Evolutionary conservation across 1,284 basidiomycete species (phyloP).

Genomic region (Mycosarcoma maydis): DNA sequence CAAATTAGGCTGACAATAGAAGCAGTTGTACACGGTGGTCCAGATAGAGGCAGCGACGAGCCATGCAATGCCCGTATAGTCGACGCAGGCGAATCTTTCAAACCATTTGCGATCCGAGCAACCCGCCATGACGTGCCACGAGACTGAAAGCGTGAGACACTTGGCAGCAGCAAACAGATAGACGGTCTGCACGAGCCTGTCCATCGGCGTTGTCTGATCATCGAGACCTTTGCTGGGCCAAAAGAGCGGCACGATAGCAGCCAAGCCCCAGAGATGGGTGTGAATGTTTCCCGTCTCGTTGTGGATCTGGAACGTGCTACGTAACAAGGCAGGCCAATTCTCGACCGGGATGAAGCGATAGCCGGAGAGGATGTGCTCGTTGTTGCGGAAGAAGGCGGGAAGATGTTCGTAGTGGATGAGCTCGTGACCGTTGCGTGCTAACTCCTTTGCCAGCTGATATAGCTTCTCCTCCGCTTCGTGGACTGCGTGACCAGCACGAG

Average conservation of each 20-base stretch:
- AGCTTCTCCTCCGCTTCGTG: conserved; percentile 61
- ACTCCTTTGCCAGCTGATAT: conserved; percentile 57
- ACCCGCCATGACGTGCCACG: conserved; percentile 66
- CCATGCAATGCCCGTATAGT: conserved; percentile 66
- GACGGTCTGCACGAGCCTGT: conserved; percentile 62
- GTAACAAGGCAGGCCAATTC: conserved; percentile 53
- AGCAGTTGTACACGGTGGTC: conserved; percentile 65
- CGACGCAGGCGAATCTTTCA: conserved; percentile 63
- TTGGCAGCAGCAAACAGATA: conserved; percentile 65
- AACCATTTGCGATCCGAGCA: conserved; percentile 63
- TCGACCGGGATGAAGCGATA: conserved; percentile 65
- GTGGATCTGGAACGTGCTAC: conserved; percentile 64
- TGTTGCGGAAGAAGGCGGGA: conserved; percentile 64
- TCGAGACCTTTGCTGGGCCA: conserved; percentile 62
- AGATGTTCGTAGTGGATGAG: conserved; percentile 60
- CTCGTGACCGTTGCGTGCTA: conserved; percentile 57
- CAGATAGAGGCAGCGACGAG: conserved; percentile 64
- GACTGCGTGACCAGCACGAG: conserved; percentile 44
- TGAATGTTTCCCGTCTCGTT: conserved; percentile 67
- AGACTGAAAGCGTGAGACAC: conserved; percentile 60
- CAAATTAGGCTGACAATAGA: conserved; percentile 66
- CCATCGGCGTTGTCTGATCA: conserved; percentile 61
- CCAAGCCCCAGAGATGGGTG: conserved; percentile 61
- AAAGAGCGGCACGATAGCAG: conserved; percentile 58
- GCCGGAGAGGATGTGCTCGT: conserved; percentile 64